Evolutionary conservation across 2,329 filamentous ascomycete genomes (phyloP).

Genomic region (Sporothrix protearum): DNA sequence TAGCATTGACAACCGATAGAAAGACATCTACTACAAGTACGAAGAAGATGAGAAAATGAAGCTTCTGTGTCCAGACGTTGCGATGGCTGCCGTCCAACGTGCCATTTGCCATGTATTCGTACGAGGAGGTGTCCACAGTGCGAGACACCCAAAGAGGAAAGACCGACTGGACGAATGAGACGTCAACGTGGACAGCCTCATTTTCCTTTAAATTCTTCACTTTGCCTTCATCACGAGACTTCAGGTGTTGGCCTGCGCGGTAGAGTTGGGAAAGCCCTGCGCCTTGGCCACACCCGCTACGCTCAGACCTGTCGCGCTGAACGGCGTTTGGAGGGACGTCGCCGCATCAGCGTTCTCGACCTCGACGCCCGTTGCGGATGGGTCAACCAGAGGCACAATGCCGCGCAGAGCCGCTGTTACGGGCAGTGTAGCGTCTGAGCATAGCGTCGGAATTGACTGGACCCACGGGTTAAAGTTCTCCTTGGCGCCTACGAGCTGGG

Average conservation of each 20-base stretch:
- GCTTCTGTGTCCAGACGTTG: not conserved
- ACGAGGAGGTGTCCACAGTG: not conserved
- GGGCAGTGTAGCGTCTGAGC: slow-evolving; percentile 60
- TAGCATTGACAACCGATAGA: not conserved
- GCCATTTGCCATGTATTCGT: not conserved
- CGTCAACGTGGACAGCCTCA: not conserved
- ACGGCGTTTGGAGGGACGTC: slow-evolving; percentile 50
- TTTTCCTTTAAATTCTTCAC: not conserved
- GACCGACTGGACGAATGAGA: not conserved
- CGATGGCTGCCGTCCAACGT: no score
- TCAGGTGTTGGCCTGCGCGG: slow-evolving; percentile 32
- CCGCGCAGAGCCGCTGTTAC: slow-evolving; percentile 59
- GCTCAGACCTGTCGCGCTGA: slow-evolving; percentile 57
- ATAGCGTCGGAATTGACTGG: slow-evolving; percentile 58
- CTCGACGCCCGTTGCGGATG: slow-evolving; percentile 54
- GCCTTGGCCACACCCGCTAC: slow-evolving; percentile 61
- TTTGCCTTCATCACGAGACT: not conserved
- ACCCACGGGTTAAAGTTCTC: slow-evolving; percentile 47
- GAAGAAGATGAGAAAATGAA: not conserved
- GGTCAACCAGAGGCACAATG: slow-evolving; percentile 65
- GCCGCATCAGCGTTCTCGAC: slow-evolving; percentile 58
- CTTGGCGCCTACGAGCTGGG: slow-evolving; percentile 28
- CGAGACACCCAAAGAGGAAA: not conserved
- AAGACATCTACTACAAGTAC: not conserved
- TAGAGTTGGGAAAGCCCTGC: slow-evolving; percentile 63